phyloP scores from a whole-genome alignment of 257 asterid genomes.

The Solanum boliviense region DNA sequence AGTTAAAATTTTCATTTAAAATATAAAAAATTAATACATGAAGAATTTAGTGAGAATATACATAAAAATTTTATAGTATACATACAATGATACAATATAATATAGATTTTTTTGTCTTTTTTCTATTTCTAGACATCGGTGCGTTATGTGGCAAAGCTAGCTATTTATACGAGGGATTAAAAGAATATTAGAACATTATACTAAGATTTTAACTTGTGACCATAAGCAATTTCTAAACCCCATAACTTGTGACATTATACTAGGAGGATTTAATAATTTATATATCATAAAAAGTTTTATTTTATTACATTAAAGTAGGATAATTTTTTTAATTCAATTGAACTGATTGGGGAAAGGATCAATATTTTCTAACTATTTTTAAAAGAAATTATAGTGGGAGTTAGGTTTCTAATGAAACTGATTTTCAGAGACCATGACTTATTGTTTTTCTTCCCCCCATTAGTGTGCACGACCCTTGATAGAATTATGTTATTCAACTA shows the following conservation, averaged over 20 bases:
- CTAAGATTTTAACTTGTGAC: background rate
- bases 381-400: background rate
- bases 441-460: background rate
- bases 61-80: too few relatives aligned
- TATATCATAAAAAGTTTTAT: background rate
- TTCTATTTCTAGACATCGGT: background rate
- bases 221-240: background rate
- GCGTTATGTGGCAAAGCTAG: background rate
- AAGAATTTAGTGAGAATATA: background rate
- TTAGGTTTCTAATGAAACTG: background rate
- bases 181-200: background rate
- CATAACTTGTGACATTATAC: too few relatives aligned
- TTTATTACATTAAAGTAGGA: background rate
- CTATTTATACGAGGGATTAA: background rate
- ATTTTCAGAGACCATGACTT: background rate
- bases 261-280: background rate
- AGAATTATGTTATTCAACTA: background rate
- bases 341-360: background rate
- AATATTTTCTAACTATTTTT: background rate
- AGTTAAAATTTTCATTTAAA: background rate
- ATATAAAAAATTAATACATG: background rate
- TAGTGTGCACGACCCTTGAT: background rate
- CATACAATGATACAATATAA: too few relatives aligned
- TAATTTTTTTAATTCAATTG: background rate
- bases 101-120: background rate